These are phyloP conservation scores for Cyphellophora attinorum DNA, from an alignment of 2,329 filamentous ascomycete genomes.

Conservation along the genomic window DNA sequence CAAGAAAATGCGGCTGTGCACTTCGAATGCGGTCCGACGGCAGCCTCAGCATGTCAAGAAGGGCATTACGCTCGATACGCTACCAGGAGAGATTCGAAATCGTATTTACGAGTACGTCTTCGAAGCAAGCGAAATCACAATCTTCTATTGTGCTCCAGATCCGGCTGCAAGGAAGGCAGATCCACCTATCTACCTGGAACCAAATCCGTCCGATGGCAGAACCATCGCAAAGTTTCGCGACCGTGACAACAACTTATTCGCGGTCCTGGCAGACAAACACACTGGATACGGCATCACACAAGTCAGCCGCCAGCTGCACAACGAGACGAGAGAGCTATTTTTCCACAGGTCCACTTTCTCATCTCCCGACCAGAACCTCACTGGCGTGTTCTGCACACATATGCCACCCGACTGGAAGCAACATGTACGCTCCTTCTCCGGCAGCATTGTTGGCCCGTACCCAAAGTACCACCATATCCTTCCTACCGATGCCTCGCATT, in stretches of 20 bases:
- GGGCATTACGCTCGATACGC: background rate
- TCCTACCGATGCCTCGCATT: too few relatives aligned
- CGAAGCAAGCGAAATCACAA: background rate
- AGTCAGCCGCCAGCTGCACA: background rate
- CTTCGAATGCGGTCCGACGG: background rate
- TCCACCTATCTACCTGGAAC: background rate
- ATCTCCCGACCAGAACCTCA: background rate
- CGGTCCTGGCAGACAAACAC: background rate
- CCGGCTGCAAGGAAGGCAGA: too few relatives aligned
- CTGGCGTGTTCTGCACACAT: background rate
- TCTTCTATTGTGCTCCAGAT: background rate
- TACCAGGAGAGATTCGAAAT: background rate
- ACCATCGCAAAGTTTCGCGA: background rate
- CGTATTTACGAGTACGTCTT: background rate
- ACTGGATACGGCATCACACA: constrained; percentile 1
- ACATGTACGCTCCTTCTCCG: too few relatives aligned
- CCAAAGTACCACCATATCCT: too few relatives aligned
- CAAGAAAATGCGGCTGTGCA: too few relatives aligned
- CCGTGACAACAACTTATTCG: background rate
- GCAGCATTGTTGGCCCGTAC: too few relatives aligned
- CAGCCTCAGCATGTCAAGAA: background rate
- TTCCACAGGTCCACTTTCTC: background rate
- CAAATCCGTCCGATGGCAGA: background rate
- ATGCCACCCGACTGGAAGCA: background rate
- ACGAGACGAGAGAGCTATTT: background rate